These are phyloP conservation scores for Fusarium penzigii DNA, from an alignment of 2,329 filamentous ascomycete genomes.

Conservation along the genomic window DNA sequence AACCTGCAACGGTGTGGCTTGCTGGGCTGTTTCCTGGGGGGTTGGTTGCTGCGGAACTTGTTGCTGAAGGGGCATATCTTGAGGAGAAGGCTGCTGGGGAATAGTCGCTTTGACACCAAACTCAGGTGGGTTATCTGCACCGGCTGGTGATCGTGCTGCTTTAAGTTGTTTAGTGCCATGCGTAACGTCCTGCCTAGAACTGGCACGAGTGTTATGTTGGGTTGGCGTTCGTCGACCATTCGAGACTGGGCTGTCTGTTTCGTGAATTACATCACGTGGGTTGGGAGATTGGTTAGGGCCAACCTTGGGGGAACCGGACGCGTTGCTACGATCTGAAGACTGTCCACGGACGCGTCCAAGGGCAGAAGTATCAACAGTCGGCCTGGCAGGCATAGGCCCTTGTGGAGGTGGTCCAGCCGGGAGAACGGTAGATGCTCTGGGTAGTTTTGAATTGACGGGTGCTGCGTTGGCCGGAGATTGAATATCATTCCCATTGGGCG, in stretches of 20 bases:
- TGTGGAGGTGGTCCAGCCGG: conserved; percentile 56
- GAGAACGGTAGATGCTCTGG: conserved; percentile 30
- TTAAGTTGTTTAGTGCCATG: conserved; percentile 32
- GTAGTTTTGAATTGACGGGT: conserved; percentile 39
- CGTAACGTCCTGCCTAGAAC: conserved; percentile 38
- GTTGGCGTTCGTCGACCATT: conserved; percentile 68
- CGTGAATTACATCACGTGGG: conserved; percentile 36
- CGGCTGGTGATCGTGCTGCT: conserved; percentile 57
- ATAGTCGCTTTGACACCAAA: conserved; percentile 41
- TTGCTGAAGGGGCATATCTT: conserved; percentile 59
- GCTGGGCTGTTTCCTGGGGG: conserved; percentile 60
- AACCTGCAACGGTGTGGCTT: conserved; percentile 59
- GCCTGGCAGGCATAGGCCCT: conserved; percentile 53
- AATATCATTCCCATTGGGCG: conserved; percentile 42
- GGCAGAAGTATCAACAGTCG: conserved; percentile 41
- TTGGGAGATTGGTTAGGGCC: conserved; percentile 43
- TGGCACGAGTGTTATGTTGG: conserved; percentile 44
- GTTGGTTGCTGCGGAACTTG: conserved; percentile 51
- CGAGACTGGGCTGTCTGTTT: conserved; percentile 51
- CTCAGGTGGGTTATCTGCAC: conserved; percentile 69
- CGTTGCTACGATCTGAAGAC: conserved; percentile 48
- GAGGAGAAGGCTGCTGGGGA: conserved; percentile 51
- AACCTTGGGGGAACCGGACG: conserved; percentile 39
- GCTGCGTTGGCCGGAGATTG: conserved; percentile 36
- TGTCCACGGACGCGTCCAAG: conserved; percentile 49